These are phyloP conservation scores for Pythium sukuiense DNA, from an alignment of 352 stramenopile species.

Conservation along the genomic window DNA sequence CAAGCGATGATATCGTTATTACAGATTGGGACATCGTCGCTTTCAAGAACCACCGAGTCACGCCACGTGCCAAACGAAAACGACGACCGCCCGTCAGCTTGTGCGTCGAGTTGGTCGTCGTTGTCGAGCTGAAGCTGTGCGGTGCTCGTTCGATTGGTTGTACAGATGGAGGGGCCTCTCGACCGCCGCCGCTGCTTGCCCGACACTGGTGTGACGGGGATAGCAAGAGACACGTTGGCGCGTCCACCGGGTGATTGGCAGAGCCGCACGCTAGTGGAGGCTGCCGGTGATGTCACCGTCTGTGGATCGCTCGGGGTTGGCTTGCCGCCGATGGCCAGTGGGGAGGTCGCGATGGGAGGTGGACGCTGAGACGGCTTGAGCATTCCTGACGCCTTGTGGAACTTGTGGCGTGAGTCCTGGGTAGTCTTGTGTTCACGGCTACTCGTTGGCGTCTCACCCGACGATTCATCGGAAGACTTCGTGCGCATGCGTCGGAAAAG, in stretches of 20 bases:
- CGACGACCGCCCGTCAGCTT: constrained; percentile 15
- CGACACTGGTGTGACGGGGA: constrained; percentile 33
- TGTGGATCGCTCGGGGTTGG: background rate
- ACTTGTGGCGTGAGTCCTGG: constrained; percentile 18
- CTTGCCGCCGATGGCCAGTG: background rate
- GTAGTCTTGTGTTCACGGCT: background rate
- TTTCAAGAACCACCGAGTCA: constrained; percentile 10
- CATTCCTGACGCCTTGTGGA: constrained; percentile 13
- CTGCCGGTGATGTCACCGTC: background rate
- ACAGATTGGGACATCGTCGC: background rate
- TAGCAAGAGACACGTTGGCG: constrained; percentile 41
- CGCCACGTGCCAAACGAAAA: constrained; percentile 27
- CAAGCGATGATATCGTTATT: background rate
- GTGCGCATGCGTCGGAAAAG: constrained; percentile 27
- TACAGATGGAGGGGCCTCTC: background rate
- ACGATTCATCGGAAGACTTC: constrained; percentile 16
- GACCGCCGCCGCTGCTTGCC: constrained; percentile 6
- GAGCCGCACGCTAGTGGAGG: constrained; percentile 22
- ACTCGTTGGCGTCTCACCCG: background rate
- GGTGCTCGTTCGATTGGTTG: background rate
- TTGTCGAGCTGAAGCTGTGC: background rate
- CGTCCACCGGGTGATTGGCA: constrained; percentile 39
- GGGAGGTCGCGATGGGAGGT: constrained; percentile 24
- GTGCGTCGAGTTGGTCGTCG: constrained; percentile 5
- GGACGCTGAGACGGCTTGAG: constrained; percentile 28